Evolutionary conservation across 805 yeast species (phyloP), one percentile per base, ranked within the genome.

Genomic region (Komagataella ulmi): DNA sequence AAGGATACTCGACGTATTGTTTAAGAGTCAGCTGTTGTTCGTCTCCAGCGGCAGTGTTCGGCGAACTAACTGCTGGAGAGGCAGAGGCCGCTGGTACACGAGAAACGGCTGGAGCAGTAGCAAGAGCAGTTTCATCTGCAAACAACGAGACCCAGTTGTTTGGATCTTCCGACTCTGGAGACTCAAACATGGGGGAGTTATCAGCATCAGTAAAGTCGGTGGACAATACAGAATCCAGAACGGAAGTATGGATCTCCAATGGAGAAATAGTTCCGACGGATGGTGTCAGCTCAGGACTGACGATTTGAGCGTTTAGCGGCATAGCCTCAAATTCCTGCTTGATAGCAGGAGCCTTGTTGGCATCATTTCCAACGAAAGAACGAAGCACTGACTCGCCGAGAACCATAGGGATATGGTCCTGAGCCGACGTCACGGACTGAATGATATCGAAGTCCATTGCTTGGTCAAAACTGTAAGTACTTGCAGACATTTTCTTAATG

Each of bases 141-240:
- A 84, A 82, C 53, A 84, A 70, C 12, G 88, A 77, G 47, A 75
- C 78, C 88, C 88, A 82, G 57, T 75, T 75, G 23, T 8, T 12
- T 44, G 46, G 23, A 44, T 44, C 46, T 44, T 76, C 73, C 17
- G 18, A 69, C 55, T 71, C 77, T 54, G 65, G 60, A 52, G 79
- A 79, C 59, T 79, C 84, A 58, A 82, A 82, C 77, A 81, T 76
- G 53, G 86, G 83, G 58, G 81, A 71, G 56, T 74, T 77, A 52
- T 61, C 63, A 51, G 63, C 55, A 17, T 44, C 40, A 50, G 30
- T 24, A 47, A 60, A 62, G 54, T 59, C 61, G 55, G 61, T 63
- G 43, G 71, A 65, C 58, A 79, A 77, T 44, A 77, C 77, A 12
- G 81, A 75, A 50, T 76, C 77, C 57, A 79, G 61, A 30, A 77